Base-by-base conservation (phyloP, 2,329 filamentous ascomycete genomes). In the Raffaelea ambrosiae region DNA sequence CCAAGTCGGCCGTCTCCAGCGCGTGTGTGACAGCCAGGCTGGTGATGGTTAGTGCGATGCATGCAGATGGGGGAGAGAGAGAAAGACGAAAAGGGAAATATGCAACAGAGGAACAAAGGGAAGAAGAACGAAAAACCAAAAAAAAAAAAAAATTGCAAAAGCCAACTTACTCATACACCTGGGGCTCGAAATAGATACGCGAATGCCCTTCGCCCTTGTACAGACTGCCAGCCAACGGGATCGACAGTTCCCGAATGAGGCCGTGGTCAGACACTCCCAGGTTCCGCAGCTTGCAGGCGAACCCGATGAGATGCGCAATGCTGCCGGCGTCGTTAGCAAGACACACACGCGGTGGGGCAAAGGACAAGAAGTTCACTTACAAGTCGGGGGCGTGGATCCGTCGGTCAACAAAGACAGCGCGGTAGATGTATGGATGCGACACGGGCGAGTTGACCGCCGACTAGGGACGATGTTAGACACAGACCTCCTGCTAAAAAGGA, bases 391-490 rank as follows among this genome's bases (percentile, higher is more conserved):
- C 86, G 62, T 97, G 91, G 31, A 96, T 77, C 50, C 90, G 83
- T 22, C 90, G 88, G 64, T 98, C 91, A 47, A 98, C 86, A 61
- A 97, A 97, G 16, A 95, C 89, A n/a, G 90, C 88, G 23, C 93
- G 83, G 63, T 89, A 95, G 50, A 97, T 91, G 63, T 96, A 90
- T 0, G 93, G 93, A 59, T 98, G 93, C 19, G 81, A 82, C 4
- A 89, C 81, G 0, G 86, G 86, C 0, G 88, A 85, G 64, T 94
- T 95, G 0, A 93, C 81, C 16, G 91, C 89, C 3, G 90, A 96
- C 80, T 63, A 22, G 9, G n/a, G n/a, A n/a, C n/a, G n/a, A n/a
- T n/a, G n/a, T n/a, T n/a, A n/a, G 21, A 19, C 73, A n/a, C n/a
- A n/a, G n/a, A n/a, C n/a, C n/a, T n/a, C n/a, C n/a, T n/a, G n/a